Base-by-base conservation (phyloP, 768 basidiomycete genomes). In the Polyporus arcularius region DNA sequence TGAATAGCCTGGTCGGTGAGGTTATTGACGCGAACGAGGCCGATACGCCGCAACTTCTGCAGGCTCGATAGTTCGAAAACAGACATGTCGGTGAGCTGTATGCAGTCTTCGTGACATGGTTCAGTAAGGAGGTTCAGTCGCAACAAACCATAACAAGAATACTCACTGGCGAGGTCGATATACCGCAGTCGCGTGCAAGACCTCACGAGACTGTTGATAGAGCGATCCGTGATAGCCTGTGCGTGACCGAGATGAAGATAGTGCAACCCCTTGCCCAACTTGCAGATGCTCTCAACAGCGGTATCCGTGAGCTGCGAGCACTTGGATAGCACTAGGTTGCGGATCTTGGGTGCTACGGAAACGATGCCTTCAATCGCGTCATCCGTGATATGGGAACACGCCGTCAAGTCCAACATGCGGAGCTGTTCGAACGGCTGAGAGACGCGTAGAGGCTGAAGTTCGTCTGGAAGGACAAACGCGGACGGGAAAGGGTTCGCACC, bases 191-290 rank as follows among this genome's bases (percentile, higher is more conserved):
- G 82, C 1, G 92, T 94, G 74, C 97, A 99, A 39, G 85, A 82
- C 45, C 92, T 81, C 11, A 94, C 96, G 26, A 99, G 80, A 10
- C 83, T 81, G 57, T 86, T 88, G 39, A 99, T 90, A 8, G 91
- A 93, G 42, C 83, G 83, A 73, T 99, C 97, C 7, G 94, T 96
- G 63, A 98, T 94, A 67, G 86, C 88, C 65, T 79, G 79, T 7
- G 93, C 91, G 77, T 99, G 96, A 7, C 95, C 97, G 42, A 98
- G 82, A 73, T 99, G 97, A 38, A 99, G 83, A 71, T 96, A 94
- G 72, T 98, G 97, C 38, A 99, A 73, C 71, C 95, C 86, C 71
- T 90, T 89, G n/a, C 96, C 96, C 16, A 99, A 81, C 69, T 80
- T 81, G 72, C 92, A 92, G 38, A 98, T 91, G 60, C 84, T 89